Percentiles rank a stretch among this genome's conserved stretches.
Evolutionary conservation across 768 basidiomycete species (phyloP).

Genomic region (Mycena vitilis): DNA sequence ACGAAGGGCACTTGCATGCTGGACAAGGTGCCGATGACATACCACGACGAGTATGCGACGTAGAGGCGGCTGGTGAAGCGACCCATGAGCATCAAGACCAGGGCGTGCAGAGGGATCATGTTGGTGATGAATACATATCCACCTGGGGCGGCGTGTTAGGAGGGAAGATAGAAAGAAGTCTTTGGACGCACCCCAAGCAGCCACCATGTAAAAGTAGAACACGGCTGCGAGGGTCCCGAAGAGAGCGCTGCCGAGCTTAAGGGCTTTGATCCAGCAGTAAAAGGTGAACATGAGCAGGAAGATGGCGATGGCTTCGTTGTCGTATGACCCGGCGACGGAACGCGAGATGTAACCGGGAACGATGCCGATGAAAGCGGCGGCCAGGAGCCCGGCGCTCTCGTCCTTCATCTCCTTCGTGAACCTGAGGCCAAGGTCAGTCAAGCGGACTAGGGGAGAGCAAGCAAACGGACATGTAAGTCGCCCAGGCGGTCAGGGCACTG

Average conservation of each 20-base stretch:
- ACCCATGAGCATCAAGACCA: constrained; percentile 97
- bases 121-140: constrained; percentile 99
- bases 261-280: constrained; percentile 95
- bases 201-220: constrained; percentile 99
- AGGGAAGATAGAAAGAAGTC: background rate
- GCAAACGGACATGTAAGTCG: constrained; percentile 87
- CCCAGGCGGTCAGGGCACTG: constrained; percentile 95
- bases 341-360: constrained; percentile 99
- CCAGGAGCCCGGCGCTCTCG: constrained; percentile 94
- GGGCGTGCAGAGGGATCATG: constrained; percentile 97
- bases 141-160: constrained; percentile 56
- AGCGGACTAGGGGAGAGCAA: background rate
- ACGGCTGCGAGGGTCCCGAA: constrained; percentile 91
- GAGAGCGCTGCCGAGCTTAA: constrained; percentile 93
- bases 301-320: constrained; percentile 99
- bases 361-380: constrained; percentile 98
- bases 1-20: constrained; percentile 99
- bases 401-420: constrained; percentile 98
- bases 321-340: constrained; percentile 98
- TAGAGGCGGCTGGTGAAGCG: constrained; percentile 93
- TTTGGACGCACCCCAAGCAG: constrained; percentile 88
- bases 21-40: constrained; percentile 94
- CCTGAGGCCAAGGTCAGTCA: constrained; percentile 54
- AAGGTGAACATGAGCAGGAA: constrained; percentile 99
- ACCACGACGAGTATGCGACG: constrained; percentile 97